Evolutionary conservation across 495 filamentous ascomycete genomes (phyloP).

Genomic region (Saxophila tyrrhenica): DNA sequence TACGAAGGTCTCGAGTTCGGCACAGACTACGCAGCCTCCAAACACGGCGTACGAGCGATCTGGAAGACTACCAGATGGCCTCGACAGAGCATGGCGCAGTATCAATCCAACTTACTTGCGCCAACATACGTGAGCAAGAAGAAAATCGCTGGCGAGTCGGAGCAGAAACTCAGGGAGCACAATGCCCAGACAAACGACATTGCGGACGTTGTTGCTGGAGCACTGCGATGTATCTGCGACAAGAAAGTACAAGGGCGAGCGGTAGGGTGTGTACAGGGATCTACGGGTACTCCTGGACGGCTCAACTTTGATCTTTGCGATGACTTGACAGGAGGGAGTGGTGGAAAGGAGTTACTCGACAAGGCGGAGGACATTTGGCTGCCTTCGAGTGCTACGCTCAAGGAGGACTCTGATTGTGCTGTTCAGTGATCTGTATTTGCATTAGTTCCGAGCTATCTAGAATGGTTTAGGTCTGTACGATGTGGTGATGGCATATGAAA

Average conservation of each 20-base stretch:
- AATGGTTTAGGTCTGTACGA: too few species aligned
- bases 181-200: neutral
- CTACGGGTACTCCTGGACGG: neutral
- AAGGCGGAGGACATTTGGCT: conserved; percentile 1
- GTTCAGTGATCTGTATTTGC: neutral
- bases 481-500: too few species aligned
- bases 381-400: neutral
- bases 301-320: neutral
- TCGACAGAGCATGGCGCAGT: neutral
- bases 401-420: neutral
- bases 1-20: neutral
- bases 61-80: neutral
- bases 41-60: neutral
- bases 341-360: neutral
- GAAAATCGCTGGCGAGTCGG: neutral
- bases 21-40: neutral
- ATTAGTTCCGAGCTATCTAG: neutral
- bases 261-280: neutral
- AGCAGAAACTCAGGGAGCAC: neutral
- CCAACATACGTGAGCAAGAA: neutral
- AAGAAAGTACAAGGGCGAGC: neutral
- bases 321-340: neutral
- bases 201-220: neutral
- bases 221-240: neutral
- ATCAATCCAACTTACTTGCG: neutral